Evolutionary conservation across 2,329 filamentous ascomycete genomes (phyloP).

Genomic region (Rhinocladiella mackenziei): DNA sequence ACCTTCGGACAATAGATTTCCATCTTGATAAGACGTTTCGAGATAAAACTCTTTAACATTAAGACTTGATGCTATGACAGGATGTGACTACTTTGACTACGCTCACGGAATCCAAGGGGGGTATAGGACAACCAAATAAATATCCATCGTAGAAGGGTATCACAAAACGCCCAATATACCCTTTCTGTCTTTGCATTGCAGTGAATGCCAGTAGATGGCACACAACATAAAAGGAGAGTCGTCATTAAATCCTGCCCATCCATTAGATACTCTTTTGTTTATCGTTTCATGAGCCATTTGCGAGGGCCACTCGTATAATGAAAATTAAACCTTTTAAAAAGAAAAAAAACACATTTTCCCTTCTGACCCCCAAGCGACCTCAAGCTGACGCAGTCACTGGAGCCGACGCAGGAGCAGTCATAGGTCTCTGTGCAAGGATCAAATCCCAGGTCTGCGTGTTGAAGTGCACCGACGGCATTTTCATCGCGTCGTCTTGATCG

Average conservation of each 20-base stretch:
- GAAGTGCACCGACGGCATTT: constrained; percentile 26
- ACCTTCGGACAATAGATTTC: background rate
- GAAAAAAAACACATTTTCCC: too few species aligned
- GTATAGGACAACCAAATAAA: too few species aligned
- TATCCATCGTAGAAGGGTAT: too few species aligned
- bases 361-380: too few species aligned
- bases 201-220: too few species aligned
- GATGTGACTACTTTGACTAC: too few species aligned
- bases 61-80: too few species aligned
- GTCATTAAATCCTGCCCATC: constrained; percentile 1
- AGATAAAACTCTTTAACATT: too few species aligned
- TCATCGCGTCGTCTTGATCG: constrained; percentile 9
- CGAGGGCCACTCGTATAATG: background rate
- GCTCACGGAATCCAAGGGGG: too few species aligned
- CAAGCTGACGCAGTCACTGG: background rate
- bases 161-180: too few species aligned
- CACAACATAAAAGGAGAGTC: background rate
- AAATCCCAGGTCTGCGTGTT: constrained; percentile 29
- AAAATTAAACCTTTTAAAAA: background rate
- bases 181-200: too few species aligned
- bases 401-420: constrained; percentile 10
- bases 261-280: background rate
- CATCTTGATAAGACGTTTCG: too few species aligned
- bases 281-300: background rate
- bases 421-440: constrained; percentile 16